phyloP scores from a whole-genome alignment of 768 basidiomycete species.

The Leccinum subgranulosum region DNA sequence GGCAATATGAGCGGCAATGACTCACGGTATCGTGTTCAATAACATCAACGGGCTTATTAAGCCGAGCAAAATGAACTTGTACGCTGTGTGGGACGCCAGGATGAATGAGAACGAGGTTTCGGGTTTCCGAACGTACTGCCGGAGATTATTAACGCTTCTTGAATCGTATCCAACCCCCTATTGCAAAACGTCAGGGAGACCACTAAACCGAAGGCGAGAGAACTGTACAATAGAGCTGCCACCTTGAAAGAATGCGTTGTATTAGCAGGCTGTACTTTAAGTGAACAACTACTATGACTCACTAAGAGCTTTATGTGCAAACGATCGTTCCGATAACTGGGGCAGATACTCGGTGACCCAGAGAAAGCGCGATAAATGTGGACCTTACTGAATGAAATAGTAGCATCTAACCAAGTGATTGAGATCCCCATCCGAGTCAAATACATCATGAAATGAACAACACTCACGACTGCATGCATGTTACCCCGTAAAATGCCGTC shows the following conservation, averaged over 20 bases:
- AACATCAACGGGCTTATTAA: not conserved
- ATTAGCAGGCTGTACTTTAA: not conserved
- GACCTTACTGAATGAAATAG: constrained; percentile 1
- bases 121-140: constrained; percentile 5
- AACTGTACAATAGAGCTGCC: constrained; percentile 5
- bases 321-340: constrained; percentile 8
- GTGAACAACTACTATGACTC: not conserved
- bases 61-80: constrained; percentile 7
- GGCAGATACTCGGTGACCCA: accelerated
- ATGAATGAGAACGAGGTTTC: not conserved
- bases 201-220: not conserved
- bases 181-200: not conserved
- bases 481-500: not conserved
- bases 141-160: constrained; percentile 7
- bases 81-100: not conserved
- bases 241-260: constrained; percentile 1
- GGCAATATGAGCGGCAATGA: not conserved
- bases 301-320: constrained; percentile 6
- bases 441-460: not conserved
- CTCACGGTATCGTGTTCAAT: not conserved
- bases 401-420: not conserved
- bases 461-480: not conserved
- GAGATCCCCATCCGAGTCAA: not conserved
- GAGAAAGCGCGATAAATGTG: not conserved
- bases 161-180: constrained; percentile 11